Base-by-base conservation (phyloP, 768 basidiomycete genomes). In the Boletus tylopilopsis region DNA sequence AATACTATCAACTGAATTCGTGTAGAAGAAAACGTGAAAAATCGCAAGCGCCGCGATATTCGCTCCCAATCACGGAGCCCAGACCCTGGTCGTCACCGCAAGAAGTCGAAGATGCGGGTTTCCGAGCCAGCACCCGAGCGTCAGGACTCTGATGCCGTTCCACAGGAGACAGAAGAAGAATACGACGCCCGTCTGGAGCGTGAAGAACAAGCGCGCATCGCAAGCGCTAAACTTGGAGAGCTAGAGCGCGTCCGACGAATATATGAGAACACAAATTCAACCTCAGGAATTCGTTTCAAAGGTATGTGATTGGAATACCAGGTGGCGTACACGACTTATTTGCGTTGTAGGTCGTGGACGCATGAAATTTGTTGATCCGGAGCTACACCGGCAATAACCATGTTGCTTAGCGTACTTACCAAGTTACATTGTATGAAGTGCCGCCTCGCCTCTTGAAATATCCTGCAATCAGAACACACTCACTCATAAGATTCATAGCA, bases 321-420 rank as follows among this genome's bases (percentile, higher is more conserved):
- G 35, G 23, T 4, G 5, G 2, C 27, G 6, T 39, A 8, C 11
- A n/a, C 25, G 2, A 29, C 37, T 51, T 4, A 42, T 29, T 30
- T 51, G 18, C 5, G 27, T 41, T 11, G 13, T 42, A 82, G 80
- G 82, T 18, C 78, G 84, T 19, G 83, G 84, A 38, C 69, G 81
- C 51, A 85, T 85, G 84, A 83, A 82, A 56, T 85, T 73, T 54
- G 62, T 83, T 33, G 83, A 85, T 59, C 83, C 83, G 27, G 83
- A 80, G 56, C 51, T 72, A 39, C 68, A 68, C 4, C 57, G 64
- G 30, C 57, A 64, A 40, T 60, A 64, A 49, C 7, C 24, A 16
- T 23, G 23, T n/a, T 30, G 11, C n/a, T 24, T 34, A 21, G 44
- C 7, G 35, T 34, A 19, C 47, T 15, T n/a, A n/a, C n/a, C n/a